Evolutionary conservation across 2,329 filamentous ascomycete species (phyloP).

Genomic region (Volutella citrinella): DNA sequence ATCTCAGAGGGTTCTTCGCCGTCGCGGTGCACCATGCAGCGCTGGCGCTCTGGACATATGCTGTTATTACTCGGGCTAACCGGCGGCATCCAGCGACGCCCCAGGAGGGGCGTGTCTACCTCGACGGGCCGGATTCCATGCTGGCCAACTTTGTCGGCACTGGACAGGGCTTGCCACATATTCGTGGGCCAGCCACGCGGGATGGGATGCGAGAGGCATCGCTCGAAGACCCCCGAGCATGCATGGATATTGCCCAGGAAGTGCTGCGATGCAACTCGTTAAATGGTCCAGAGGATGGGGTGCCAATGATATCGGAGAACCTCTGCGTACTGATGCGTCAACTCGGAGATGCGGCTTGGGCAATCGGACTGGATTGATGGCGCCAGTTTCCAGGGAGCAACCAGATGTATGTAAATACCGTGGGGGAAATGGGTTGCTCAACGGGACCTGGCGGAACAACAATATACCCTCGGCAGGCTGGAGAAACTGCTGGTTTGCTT

Average conservation of each 20-base stretch:
- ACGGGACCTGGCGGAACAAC: no score
- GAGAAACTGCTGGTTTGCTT: no score
- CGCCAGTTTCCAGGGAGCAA: no score
- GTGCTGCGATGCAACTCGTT: slow-evolving; percentile 53
- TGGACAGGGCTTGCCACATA: slow-evolving; percentile 51
- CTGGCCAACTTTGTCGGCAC: slow-evolving; percentile 55
- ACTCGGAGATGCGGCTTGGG: slow-evolving; percentile 50
- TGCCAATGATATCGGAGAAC: slow-evolving; percentile 66
- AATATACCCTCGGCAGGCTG: no score
- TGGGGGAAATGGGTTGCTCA: no score
- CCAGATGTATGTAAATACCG: no score
- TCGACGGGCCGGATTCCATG: slow-evolving; percentile 55
- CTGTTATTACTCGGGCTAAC: slow-evolving; percentile 50
- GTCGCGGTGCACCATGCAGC: slow-evolving; percentile 67
- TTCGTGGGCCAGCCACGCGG: slow-evolving; percentile 35
- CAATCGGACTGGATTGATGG: slow-evolving; percentile 32
- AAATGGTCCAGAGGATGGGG: slow-evolving; percentile 36
- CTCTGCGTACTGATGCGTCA: slow-evolving; percentile 62
- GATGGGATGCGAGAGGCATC: slow-evolving; percentile 34
- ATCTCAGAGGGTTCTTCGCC: slow-evolving; percentile 64
- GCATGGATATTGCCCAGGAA: slow-evolving; percentile 57
- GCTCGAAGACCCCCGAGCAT: slow-evolving; percentile 54
- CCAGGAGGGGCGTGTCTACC: slow-evolving; percentile 43
- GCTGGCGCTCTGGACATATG: slow-evolving; percentile 67
- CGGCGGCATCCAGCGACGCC: slow-evolving; percentile 27